Evolutionary conservation across 225 moss, liverwort and hornwort genomes (phyloP).

Genomic region (Physcomitrellopsis africana): DNA sequence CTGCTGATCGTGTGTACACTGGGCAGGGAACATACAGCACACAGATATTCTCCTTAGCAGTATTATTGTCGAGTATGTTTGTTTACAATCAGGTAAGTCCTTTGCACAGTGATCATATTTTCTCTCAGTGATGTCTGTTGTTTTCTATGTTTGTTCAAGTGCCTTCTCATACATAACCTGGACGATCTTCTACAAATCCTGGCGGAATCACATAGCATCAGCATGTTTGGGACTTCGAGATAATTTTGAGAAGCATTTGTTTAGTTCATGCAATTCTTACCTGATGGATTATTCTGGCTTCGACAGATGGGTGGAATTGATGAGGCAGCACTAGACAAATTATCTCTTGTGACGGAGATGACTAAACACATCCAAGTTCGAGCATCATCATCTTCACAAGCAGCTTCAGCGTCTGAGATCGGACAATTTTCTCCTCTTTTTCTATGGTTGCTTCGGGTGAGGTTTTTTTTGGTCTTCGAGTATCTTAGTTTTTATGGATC

Average conservation of each 20-base stretch:
- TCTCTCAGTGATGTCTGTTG: not conserved
- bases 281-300: conserved; percentile 8
- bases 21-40: conserved; percentile 84
- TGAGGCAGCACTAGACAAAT: conserved; percentile 80
- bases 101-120: not conserved
- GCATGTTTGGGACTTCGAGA: not conserved
- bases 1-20: not conserved
- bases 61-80: conserved; percentile 87
- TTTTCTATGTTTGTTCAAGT: not conserved
- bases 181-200: not conserved
- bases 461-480: conserved; percentile 13
- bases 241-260: not conserved
- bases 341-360: conserved; percentile 90
- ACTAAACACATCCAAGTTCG: conserved; percentile 86
- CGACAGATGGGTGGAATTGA: conserved; percentile 89
- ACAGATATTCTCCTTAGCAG: conserved; percentile 85
- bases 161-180: not conserved
- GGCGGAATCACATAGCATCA: not conserved
- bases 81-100: conserved; percentile 76
- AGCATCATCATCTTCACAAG: conserved; percentile 55
- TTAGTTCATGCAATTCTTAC: not conserved
- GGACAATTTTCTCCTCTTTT: conserved; percentile 87
- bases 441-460: conserved; percentile 79
- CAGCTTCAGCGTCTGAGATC: conserved; percentile 73
- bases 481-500: not conserved